Percentiles rank a stretch among this genome's conserved stretches.
phyloP scores from a whole-genome alignment of 768 basidiomycete genomes.

The Tulasnella sp. region DNA sequence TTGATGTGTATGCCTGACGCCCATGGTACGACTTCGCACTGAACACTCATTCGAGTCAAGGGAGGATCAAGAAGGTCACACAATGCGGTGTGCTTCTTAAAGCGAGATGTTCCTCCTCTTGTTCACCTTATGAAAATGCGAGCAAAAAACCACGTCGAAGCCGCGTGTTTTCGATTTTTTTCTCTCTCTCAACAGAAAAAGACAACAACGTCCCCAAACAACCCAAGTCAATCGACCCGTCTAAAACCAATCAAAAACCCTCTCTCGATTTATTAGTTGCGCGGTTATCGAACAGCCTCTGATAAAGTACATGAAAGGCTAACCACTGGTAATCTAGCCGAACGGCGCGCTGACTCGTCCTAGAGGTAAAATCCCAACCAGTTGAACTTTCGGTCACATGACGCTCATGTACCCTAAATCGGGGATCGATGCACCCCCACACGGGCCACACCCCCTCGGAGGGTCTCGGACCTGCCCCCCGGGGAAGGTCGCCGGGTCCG shows the following conservation, averaged over 20 bases:
- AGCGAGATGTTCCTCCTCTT: not conserved
- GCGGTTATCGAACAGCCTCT: too few relatives aligned
- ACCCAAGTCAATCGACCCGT: not conserved
- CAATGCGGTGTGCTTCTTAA: not conserved
- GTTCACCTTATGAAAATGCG: not conserved
- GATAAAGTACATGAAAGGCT: not conserved
- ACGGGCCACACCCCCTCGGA: not conserved
- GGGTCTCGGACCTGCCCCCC: not conserved
- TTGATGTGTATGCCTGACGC: not conserved
- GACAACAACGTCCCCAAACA: too few relatives aligned
- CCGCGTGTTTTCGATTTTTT: not conserved
- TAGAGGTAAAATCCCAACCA: not conserved
- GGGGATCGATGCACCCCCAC: not conserved
- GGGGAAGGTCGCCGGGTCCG: not conserved
- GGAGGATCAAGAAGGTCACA: not conserved
- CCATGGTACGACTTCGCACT: not conserved
- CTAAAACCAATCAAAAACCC: not conserved
- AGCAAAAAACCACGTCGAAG: not conserved
- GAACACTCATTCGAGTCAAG: not conserved
- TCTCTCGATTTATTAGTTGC: not conserved
- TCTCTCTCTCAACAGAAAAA: not conserved
- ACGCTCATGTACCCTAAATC: not conserved
- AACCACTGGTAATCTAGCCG: not conserved
- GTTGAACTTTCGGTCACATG: not conserved
- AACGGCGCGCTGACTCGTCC: not conserved